Conservation (phyloP, 768 basidiomycete genomes). For the Gelatoporia subvermispora region DNA sequence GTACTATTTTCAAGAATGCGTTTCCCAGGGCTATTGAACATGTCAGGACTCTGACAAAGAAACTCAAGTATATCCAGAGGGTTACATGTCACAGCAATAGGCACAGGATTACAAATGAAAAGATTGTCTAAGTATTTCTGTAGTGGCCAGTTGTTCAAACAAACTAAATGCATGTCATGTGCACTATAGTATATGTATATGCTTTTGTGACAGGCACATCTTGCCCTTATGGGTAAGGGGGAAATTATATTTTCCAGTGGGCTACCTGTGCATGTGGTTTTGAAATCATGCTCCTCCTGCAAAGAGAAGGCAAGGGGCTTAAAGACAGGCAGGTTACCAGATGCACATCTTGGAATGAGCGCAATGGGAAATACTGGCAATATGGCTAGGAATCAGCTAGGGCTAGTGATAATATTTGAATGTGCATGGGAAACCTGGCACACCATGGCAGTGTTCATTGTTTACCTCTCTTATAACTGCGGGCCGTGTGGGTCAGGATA, state of each 20-base stretch:
- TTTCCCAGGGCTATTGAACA: too few relatives aligned
- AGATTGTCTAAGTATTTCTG: too few relatives aligned
- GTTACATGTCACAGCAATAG: too few relatives aligned
- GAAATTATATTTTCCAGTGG: neutral
- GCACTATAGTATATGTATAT: too few relatives aligned
- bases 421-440: constrained; percentile 72
- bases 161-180: too few relatives aligned
- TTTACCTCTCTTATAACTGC: constrained; percentile 80
- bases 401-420: constrained; percentile 45
- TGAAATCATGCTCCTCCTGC: constrained; percentile 45
- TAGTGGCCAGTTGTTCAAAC: too few relatives aligned
- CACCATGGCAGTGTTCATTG: constrained; percentile 94
- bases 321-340: constrained; percentile 14
- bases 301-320: constrained; percentile 34
- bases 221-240: too few relatives aligned
- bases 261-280: constrained; percentile 28
- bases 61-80: too few relatives aligned
- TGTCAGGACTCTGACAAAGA: too few relatives aligned
- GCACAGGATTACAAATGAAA: too few relatives aligned
- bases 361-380: constrained; percentile 29
- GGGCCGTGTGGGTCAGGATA: constrained; percentile 70
- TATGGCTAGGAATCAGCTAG: constrained; percentile 8
- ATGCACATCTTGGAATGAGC: constrained; percentile 25
- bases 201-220: too few relatives aligned
- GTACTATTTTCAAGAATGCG: too few relatives aligned